Base-by-base conservation (phyloP, 805 yeast species). In the Novakomyces olei region DNA sequence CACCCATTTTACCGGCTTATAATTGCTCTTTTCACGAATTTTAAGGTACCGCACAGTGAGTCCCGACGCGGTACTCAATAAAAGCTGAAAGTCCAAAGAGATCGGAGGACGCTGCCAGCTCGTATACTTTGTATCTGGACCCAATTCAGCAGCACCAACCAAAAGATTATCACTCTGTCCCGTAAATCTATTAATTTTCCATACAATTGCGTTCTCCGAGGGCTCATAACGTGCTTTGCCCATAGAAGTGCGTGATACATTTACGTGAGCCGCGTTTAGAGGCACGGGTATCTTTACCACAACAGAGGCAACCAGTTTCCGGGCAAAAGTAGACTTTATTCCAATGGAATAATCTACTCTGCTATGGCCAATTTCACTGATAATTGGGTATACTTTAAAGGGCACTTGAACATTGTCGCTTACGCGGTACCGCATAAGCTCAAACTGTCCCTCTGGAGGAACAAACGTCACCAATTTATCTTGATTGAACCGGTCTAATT, bases 401-500 rank as follows among this genome's bases (percentile, higher is more conserved):
- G 95, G 95, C 19, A 77, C 47, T 32, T 65, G 67, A 37, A 76
- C 54, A 40, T 69, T 67, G 28, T 68, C 67, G 1, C 58, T 51
- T 1, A 65, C 62, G 35, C 72, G 58, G 51, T 80, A 81, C 23
- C 67, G 60, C 83, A 81, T 72, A 37, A 81, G 61, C 49, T 79
- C 85, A 47, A 79, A 77, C 33, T 69, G 67, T 1, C 92, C 92
- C 52, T 80, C 92, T 1, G 93, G 93, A 2, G 93, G 93, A 8
- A 71, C 58, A 41, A 81, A 80, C 29, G 63, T 67, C 36, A 81
- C 73, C 16, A 66, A 54, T 26, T 75, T 57, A 17, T 72, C 70
- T 15, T 59, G 47, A 38, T 76, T 80, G 49, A 73, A 78, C 41
- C 67, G 64, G 36, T 67, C 66, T 35, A 79, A 57, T 38, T 72